A percentile compares a stretch with the other conserved stretches of the same genome.
These are phyloP conservation scores for Globisporangium nodosum DNA, from an alignment of 352 stramenopile genomes.

Conservation along the genomic window DNA sequence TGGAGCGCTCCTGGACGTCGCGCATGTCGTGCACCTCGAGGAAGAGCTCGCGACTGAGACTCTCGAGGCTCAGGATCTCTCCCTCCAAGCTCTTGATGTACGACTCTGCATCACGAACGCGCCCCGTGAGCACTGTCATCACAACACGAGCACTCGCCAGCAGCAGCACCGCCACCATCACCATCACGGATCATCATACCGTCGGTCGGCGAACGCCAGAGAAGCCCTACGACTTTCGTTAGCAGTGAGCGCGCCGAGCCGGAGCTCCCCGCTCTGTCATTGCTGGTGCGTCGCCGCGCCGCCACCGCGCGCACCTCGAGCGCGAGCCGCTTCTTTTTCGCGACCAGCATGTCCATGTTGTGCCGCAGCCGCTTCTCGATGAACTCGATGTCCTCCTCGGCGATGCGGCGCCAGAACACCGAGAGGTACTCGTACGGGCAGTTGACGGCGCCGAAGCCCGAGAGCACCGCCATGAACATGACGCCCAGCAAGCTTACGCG, in stretches of 20 bases:
- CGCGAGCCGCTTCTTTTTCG: conserved; percentile 75
- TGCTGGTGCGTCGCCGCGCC: conserved; percentile 19
- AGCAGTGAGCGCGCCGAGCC: conserved; percentile 20
- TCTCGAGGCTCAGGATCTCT: conserved; percentile 76
- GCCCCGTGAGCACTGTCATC: too few relatives aligned
- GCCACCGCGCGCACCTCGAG: conserved; percentile 39
- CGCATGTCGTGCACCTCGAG: conserved; percentile 81
- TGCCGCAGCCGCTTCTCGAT: conserved; percentile 74
- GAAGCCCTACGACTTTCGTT: conserved; percentile 23
- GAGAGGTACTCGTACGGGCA: conserved; percentile 84
- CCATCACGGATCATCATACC: conserved; percentile 6
- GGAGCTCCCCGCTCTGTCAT: background rate
- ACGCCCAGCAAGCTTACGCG: conserved; percentile 76
- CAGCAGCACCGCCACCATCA: too few relatives aligned
- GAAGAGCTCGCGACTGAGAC: conserved; percentile 71
- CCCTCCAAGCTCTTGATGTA: conserved; percentile 61
- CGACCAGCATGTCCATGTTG: conserved; percentile 76
- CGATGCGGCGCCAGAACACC: conserved; percentile 73
- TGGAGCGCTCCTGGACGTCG: conserved; percentile 50
- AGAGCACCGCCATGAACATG: conserved; percentile 79
- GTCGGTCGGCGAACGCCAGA: conserved; percentile 18
- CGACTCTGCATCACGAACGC: conserved; percentile 29
- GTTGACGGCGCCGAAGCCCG: conserved; percentile 78
- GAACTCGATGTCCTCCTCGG: conserved; percentile 78
- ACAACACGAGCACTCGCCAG: too few relatives aligned